A percentile compares a stretch with the other conserved stretches of the same genome.
These are phyloP conservation scores for Lactarius hatsudake DNA, from an alignment of 768 basidiomycete genomes.

Conservation along the genomic window DNA sequence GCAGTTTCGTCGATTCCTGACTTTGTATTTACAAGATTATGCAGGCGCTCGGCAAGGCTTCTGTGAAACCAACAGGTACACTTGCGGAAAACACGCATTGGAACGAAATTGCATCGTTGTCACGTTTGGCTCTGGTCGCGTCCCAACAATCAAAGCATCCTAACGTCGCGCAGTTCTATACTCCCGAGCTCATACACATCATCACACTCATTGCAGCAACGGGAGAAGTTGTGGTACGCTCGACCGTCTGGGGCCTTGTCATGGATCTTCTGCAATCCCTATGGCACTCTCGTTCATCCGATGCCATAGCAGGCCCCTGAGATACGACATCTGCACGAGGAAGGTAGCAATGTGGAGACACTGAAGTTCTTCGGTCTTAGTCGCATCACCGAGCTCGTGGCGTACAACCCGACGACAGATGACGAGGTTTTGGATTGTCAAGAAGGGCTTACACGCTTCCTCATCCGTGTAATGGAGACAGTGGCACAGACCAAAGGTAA, in stretches of 20 bases:
- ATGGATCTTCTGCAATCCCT: conserved; percentile 81
- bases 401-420: conserved; percentile 52
- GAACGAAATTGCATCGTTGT: conserved; percentile 77
- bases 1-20: neutral
- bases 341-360: conserved; percentile 53
- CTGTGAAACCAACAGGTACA: conserved; percentile 56
- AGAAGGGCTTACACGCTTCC: conserved; percentile 60
- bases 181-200: conserved; percentile 81
- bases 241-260: conserved; percentile 76
- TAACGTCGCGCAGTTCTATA: conserved; percentile 68
- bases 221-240: conserved; percentile 71
- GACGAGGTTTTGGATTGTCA: conserved; percentile 58
- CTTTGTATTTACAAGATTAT: conserved; percentile 7
- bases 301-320: conserved; percentile 52
- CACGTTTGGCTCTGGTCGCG: conserved; percentile 71
- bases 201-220: conserved; percentile 74
- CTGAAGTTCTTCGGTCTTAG: conserved; percentile 72
- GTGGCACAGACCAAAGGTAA: conserved; percentile 69
- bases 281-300: conserved; percentile 57
- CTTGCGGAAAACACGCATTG: conserved; percentile 72
- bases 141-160: conserved; percentile 63
- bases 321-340: conserved; percentile 60
- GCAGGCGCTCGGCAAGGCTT: conserved; percentile 72
- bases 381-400: conserved; percentile 68
- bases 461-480: conserved; percentile 61